Percentiles rank a stretch among this genome's conserved stretches.
Conservation (phyloP, 306 rosid genomes). For the Casuarina equisetifolia region DNA sequence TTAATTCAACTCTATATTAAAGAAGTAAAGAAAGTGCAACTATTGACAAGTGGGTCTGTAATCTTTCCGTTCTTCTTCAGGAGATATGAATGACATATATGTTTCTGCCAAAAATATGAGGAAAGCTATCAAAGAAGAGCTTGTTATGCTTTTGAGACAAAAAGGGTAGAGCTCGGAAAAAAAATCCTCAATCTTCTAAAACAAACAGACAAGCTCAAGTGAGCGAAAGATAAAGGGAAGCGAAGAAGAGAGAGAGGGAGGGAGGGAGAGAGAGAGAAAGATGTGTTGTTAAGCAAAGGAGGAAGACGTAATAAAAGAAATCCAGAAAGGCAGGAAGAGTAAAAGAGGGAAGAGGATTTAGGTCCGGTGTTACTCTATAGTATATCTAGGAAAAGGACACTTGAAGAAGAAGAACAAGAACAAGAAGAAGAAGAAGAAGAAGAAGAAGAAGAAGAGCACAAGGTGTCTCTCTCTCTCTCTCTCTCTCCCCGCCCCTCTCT, state of each 20-base stretch:
- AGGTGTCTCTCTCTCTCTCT: constrained; percentile 33
- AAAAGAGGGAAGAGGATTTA: constrained; percentile 42
- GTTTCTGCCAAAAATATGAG: not conserved
- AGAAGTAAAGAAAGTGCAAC: constrained; percentile 38
- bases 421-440: constrained; percentile 34
- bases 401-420: constrained; percentile 39
- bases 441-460: constrained; percentile 29
- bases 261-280: constrained; percentile 22
- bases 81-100: not conserved
- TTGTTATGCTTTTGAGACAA: constrained; percentile 9
- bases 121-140: constrained; percentile 31
- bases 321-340: constrained; percentile 41
- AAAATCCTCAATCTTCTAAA: constrained; percentile 34
- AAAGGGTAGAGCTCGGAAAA: constrained; percentile 14
- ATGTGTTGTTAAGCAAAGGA: constrained; percentile 21
- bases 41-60: constrained; percentile 19
- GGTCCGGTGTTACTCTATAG: constrained; percentile 57
- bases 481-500: constrained; percentile 8
- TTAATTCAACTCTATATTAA: constrained; percentile 25
- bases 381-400: constrained; percentile 88
- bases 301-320: constrained; percentile 19
- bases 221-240: constrained; percentile 31
- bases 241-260: constrained; percentile 24
- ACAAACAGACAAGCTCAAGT: constrained; percentile 43
- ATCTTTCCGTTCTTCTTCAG: not conserved